A percentile compares a stretch with the other conserved stretches of the same genome.
These are phyloP conservation scores for Nitzschia sp. DNA, from an alignment of 108 stramenopile species.

Conservation along the genomic window DNA sequence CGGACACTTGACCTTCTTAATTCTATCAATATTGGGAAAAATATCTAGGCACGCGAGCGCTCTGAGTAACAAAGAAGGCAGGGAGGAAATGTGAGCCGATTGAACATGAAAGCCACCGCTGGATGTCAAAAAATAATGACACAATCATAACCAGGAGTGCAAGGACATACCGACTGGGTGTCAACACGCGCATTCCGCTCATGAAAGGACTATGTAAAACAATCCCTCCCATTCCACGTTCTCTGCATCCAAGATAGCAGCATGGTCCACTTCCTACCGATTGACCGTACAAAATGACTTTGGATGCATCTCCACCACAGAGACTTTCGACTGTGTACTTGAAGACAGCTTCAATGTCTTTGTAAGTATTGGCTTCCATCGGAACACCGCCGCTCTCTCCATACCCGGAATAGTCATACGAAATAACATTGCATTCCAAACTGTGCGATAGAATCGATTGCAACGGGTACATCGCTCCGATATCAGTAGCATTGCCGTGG, in stretches of 20 bases:
- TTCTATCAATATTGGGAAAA: slow-evolving; percentile 87
- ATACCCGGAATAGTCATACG: slow-evolving; percentile 90
- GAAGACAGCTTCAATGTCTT: slow-evolving; percentile 82
- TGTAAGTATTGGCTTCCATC: slow-evolving; percentile 79
- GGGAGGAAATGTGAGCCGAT: too few species aligned
- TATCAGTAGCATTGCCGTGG: slow-evolving; percentile 91
- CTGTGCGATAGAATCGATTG: slow-evolving; percentile 64
- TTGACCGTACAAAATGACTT: slow-evolving; percentile 88
- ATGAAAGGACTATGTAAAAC: slow-evolving; percentile 85
- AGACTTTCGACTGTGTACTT: slow-evolving; percentile 60
- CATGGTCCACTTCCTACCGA: slow-evolving; percentile 89
- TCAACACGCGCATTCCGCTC: slow-evolving; percentile 88
- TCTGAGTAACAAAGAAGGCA: slow-evolving; percentile 23
- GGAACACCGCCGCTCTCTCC: slow-evolving; percentile 82
- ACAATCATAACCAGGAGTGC: background rate
- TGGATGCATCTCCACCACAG: slow-evolving; percentile 29
- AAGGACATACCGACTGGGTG: slow-evolving; percentile 64
- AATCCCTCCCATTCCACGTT: slow-evolving; percentile 67
- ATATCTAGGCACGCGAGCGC: slow-evolving; percentile 82
- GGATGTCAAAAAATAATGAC: background rate
- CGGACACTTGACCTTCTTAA: slow-evolving; percentile 72
- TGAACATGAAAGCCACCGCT: background rate
- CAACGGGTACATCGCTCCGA: slow-evolving; percentile 80
- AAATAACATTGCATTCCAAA: slow-evolving; percentile 71
- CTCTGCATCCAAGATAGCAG: slow-evolving; percentile 62